phyloP scores from a whole-genome alignment of 805 yeast genomes.

The Lipomyces oligophaga region DNA sequence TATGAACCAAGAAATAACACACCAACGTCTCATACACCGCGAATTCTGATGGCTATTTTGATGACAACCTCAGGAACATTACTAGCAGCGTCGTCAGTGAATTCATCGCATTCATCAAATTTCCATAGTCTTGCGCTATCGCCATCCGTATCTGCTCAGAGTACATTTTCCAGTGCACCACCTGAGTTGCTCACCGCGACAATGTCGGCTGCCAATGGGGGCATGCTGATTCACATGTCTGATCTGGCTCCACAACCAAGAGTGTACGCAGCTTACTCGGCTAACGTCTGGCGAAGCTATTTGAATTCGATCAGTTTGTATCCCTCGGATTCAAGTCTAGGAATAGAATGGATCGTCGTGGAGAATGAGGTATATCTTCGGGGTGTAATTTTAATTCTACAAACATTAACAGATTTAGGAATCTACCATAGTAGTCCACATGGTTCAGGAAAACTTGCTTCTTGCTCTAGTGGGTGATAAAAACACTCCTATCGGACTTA shows the following conservation, averaged over 20 bases:
- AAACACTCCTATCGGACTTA: constrained; percentile 32
- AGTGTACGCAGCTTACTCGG: constrained; percentile 31
- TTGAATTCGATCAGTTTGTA: neutral
- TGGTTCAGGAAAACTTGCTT: constrained; percentile 18
- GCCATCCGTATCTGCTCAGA: constrained; percentile 21
- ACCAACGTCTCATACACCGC: constrained; percentile 16
- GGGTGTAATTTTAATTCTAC: neutral
- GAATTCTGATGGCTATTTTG: constrained; percentile 22
- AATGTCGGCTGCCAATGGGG: constrained; percentile 1
- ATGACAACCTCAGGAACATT: constrained; percentile 18
- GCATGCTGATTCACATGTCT: constrained; percentile 17
- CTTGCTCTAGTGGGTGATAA: constrained; percentile 34
- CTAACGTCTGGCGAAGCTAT: constrained; percentile 28
- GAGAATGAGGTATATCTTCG: constrained; percentile 28
- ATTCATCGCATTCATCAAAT: neutral
- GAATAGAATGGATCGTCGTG: constrained; percentile 32
- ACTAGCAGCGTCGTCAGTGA: constrained; percentile 18
- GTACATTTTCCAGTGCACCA: constrained; percentile 1
- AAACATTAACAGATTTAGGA: constrained; percentile 9
- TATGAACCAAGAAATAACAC: neutral
- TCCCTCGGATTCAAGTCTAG: constrained; percentile 3
- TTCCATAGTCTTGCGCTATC: constrained; percentile 18
- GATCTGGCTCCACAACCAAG: constrained; percentile 25
- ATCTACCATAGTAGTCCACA: constrained; percentile 17
- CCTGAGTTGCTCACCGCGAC: neutral